Base-by-base conservation (phyloP, 192 early-diverging fungal genomes). In the Paraglomus brasilianum region DNA sequence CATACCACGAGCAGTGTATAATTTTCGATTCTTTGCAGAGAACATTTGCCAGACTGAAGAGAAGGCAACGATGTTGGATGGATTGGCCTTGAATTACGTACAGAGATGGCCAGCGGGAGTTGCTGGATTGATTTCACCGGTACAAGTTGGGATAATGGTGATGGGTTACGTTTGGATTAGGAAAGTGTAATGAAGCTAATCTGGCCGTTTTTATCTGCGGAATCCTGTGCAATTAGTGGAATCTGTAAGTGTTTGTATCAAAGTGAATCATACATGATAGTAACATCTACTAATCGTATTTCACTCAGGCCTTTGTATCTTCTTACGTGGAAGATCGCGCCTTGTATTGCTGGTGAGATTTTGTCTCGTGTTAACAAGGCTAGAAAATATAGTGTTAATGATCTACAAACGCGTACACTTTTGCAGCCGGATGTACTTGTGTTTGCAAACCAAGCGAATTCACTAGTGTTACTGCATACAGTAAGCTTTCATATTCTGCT, bases 301-400 rank as follows among this genome's bases (percentile, higher is more conserved):
- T 66, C 10, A 8, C 8, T 45, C 82, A 81, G 79, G 68, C 88
- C 91, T 8, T 49, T 89, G 53, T 88, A 86, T 51, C 79, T 89
- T 45, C 74, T 91, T 21, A 89, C 87, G 5, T 87, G 86, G 84
- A 93, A 91, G 71, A 84, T 93, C 53, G 91, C 90, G 6, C 87
- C 90, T 0, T 87, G 86, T 58, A 81, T 91, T 53, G 88, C 85
- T 41, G 74, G 69, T 81, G 39, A 50, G 5, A 57, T 17, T 43
- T 30, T 55, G 8, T 10, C 17, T 78, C 14, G 4, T 11, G 0
- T 21, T 70, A 36, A 60, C 41, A n/a, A 30, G 10, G 11, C 14
- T 42, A 7, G 13, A 38, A 40, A 8, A 17, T 13, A 5, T 17
- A 5, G 13, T 0, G 8, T 49, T n/a, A 65, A 38, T 42, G 22